phyloP scores from a whole-genome alignment of 2,329 filamentous ascomycete species.

The Lachnellula hyalina region DNA sequence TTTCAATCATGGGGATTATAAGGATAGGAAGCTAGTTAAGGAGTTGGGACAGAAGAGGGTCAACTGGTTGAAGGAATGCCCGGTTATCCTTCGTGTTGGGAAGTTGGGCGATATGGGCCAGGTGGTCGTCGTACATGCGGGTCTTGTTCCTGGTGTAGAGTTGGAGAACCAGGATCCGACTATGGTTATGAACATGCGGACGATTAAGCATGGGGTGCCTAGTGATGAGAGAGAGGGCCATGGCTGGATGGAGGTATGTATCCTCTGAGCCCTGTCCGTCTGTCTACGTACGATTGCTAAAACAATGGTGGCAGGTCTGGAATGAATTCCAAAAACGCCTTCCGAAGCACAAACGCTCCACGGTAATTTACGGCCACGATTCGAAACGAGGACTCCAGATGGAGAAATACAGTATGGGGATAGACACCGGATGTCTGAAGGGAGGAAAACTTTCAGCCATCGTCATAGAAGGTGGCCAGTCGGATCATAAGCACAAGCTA shows the following conservation, averaged over 20 bases:
- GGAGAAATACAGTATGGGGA: slow-evolving; percentile 68
- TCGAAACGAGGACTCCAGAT: slow-evolving; percentile 64
- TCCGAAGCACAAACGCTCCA: slow-evolving; percentile 41
- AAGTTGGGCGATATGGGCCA: slow-evolving; percentile 53
- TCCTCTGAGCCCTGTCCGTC: not conserved
- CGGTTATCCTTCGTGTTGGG: slow-evolving; percentile 75
- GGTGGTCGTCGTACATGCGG: slow-evolving; percentile 77
- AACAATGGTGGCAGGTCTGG: slow-evolving; percentile 41
- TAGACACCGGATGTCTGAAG: slow-evolving; percentile 78
- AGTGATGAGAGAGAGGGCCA: slow-evolving; percentile 25
- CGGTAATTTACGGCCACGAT: slow-evolving; percentile 86
- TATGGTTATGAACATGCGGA: slow-evolving; percentile 90
- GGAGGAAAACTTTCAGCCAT: slow-evolving; percentile 73
- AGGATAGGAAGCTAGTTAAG: slow-evolving; percentile 26
- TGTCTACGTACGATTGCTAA: no score
- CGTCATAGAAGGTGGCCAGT: slow-evolving; percentile 57
- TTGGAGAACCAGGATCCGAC: slow-evolving; percentile 69
- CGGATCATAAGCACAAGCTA: slow-evolving; percentile 27
- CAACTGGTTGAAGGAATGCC: slow-evolving; percentile 63
- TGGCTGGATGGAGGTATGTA: slow-evolving; percentile 30
- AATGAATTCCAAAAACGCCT: slow-evolving; percentile 42
- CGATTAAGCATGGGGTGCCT: slow-evolving; percentile 32
- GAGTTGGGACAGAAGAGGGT: slow-evolving; percentile 48
- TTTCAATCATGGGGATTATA: slow-evolving; percentile 26
- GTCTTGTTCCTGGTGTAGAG: slow-evolving; percentile 69